Evolutionary conservation across 1,284 basidiomycete species (phyloP).

Genomic region (Malassezia psittaci): DNA sequence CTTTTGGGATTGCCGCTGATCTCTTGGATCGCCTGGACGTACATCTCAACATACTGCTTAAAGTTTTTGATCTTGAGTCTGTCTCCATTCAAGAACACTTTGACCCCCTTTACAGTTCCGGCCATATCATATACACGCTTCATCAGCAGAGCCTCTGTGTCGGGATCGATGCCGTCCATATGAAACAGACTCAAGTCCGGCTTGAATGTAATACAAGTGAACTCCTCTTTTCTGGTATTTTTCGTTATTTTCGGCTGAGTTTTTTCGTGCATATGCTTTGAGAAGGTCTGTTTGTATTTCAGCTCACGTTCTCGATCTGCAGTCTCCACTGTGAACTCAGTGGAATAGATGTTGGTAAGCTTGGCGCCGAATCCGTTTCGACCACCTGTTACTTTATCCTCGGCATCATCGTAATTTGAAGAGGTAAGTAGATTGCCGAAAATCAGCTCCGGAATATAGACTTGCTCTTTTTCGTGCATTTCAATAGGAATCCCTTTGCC

Average conservation of each 20-base stretch:
- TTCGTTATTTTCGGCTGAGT: slow-evolving; percentile 79
- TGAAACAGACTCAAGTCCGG: slow-evolving; percentile 86
- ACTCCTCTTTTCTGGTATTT: slow-evolving; percentile 64
- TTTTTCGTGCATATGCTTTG: slow-evolving; percentile 81
- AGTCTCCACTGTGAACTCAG: slow-evolving; percentile 92
- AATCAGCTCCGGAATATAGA: slow-evolving; percentile 94
- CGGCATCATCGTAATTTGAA: slow-evolving; percentile 96
- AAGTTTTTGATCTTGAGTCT: slow-evolving; percentile 87
- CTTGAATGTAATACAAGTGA: slow-evolving; percentile 85
- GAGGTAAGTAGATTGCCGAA: slow-evolving; percentile 92
- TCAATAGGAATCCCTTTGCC: slow-evolving; percentile 90
- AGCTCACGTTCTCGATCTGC: slow-evolving; percentile 75
- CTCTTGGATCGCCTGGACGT: slow-evolving; percentile 52
- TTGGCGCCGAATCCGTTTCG: slow-evolving; percentile 96
- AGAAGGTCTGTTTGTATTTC: slow-evolving; percentile 94
- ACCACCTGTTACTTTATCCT: slow-evolving; percentile 97
- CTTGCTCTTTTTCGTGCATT: slow-evolving; percentile 82
- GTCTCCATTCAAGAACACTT: slow-evolving; percentile 87
- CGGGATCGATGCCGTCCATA: slow-evolving; percentile 83
- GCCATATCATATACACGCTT: slow-evolving; percentile 97
- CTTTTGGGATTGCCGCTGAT: slow-evolving; percentile 32
- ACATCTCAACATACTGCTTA: slow-evolving; percentile 96
- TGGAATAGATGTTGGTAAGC: slow-evolving; percentile 95
- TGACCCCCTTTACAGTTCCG: slow-evolving; percentile 83
- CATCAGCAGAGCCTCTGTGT: slow-evolving; percentile 77